Base-by-base conservation (phyloP, 1,284 basidiomycete genomes). In the Malassezia furfur region DNA sequence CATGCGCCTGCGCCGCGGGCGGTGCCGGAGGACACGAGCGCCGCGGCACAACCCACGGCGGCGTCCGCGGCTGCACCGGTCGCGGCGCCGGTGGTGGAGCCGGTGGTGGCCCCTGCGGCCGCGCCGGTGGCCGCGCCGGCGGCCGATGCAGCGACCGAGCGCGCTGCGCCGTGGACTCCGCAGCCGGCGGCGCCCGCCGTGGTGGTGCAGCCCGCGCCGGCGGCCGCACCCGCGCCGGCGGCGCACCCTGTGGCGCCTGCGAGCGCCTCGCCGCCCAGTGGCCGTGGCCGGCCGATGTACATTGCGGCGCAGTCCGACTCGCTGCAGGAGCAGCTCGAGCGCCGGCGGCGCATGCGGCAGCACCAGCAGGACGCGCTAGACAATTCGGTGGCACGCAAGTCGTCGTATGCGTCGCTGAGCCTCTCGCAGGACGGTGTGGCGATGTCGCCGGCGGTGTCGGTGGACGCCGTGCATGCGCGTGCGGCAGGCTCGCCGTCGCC, bases 291-390 rank as follows among this genome's bases (percentile, higher is more conserved):
- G 38, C 46, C 14, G 17, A 4, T n/a, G 36, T 50, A 41, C 17
- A 36, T 50, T 17, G 12, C 49, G 1, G 49, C 49, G 15, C 38
- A 41, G 30, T 50, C 49, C 12, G 49, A 41, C 22, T 10, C 25
- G 15, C 41, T 50, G 41, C 49, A 43, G 5, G 38, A 43, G 21
- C 49, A 43, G 38, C 49, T 50, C 11, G 38, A 50, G 22, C 49
- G 49, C 28, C 30, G 38, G 14, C 49, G 31, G 9, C 49, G 49
- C n/a, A 14, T n/a, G 21, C 5, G 12, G 11, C 28, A 25, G 17
- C 22, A 40, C 15, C 22, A 50, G 17, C 5, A 14, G 8, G 48
- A 50, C 12, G 31, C 32, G 35, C 19, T 36, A 17, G 28, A 14
- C 3, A 36, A 7, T 19, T 12, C 30, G 2, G 19, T 37, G 5